Evolutionary conservation across 768 basidiomycete species (phyloP), one percentile per base, ranked within the genome.

Genomic region (Podaxis pistillaris): DNA sequence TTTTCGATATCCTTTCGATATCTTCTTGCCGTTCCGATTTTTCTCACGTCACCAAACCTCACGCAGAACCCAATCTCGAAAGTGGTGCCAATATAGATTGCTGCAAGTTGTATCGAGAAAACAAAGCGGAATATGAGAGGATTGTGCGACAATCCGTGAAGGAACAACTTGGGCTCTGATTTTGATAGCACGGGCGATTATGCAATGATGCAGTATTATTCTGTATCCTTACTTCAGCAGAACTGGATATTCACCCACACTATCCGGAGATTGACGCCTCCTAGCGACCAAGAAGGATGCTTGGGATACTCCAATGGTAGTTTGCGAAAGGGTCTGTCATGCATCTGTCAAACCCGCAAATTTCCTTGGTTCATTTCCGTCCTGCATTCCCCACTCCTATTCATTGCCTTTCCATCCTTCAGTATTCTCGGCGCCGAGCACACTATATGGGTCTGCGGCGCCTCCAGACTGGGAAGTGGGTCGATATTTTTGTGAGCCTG

Each of bases 61-160:
- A 56, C 49, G 38, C 62, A 89, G 96, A 98, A 78, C 97, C 97
- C 28, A 99, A 99, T 75, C 82, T 98, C 53, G 97, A 99, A 76
- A 94, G 92, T 63, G 95, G 95, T 19, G 97, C 97, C 56, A 98
- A 97, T 77, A 91, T 99, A 65, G 90, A 96, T 76, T 96, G 95
- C 71, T 96, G 94, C 81, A 98, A 98, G 77, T 78, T 98, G 61
- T 98, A 96, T 74, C 84, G 96, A 63, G 96, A 97, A 66, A 88
- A 97, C 73, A 85, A 83, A 63, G 76, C 80, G 66, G 93, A 98
- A 74, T 98, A 97, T 74, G 96, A 97, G 73, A 83, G 91, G 66
- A 78, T 86, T 46, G 94, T 98, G 38, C 80, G 90, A 67, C 84
- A 86, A 71, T 89, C 91, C 56, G 91, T 98, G 68, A 86, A 80